phyloP scores from a whole-genome alignment of 2,329 filamentous ascomycete genomes.

The Coniella vitis region DNA sequence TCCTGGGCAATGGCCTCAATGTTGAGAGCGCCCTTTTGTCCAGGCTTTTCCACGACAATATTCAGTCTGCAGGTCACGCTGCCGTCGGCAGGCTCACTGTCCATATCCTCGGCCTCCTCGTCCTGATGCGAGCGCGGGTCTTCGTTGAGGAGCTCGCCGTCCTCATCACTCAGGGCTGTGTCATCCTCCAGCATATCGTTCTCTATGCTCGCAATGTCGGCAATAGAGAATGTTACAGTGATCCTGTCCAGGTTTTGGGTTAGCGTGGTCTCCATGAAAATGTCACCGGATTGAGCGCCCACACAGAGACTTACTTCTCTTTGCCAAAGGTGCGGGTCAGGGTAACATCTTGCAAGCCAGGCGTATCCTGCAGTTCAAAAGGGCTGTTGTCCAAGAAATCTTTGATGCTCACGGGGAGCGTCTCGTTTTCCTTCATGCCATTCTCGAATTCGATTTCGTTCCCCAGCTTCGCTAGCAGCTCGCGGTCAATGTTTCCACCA shows the following conservation, averaged over 20 bases:
- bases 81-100: slow-evolving; percentile 38
- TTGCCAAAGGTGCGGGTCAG: slow-evolving; percentile 77
- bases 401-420: slow-evolving; percentile 70
- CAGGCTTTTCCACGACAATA: slow-evolving; percentile 82
- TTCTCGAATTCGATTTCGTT: slow-evolving; percentile 74
- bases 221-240: slow-evolving; percentile 76
- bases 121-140: slow-evolving; percentile 47
- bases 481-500: slow-evolving; percentile 56
- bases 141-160: slow-evolving; percentile 28
- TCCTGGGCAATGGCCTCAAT: slow-evolving; percentile 84
- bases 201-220: slow-evolving; percentile 66
- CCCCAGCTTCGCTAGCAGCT: slow-evolving; percentile 80
- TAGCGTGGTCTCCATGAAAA: not conserved
- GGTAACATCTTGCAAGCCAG: slow-evolving; percentile 81
- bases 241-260: slow-evolving; percentile 27
- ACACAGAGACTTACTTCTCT: slow-evolving; percentile 61
- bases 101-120: slow-evolving; percentile 44
- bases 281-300: not conserved
- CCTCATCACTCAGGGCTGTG: slow-evolving; percentile 47
- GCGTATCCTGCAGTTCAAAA: slow-evolving; percentile 75
- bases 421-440: slow-evolving; percentile 66
- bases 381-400: slow-evolving; percentile 82
- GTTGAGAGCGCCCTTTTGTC: slow-evolving; percentile 69
- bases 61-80: slow-evolving; percentile 76
- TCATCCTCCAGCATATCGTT: slow-evolving; percentile 51